Evolutionary conservation across 2,329 filamentous ascomycete species (phyloP), one percentile per base, ranked within the genome.

Genomic region (Neonectria hederae): DNA sequence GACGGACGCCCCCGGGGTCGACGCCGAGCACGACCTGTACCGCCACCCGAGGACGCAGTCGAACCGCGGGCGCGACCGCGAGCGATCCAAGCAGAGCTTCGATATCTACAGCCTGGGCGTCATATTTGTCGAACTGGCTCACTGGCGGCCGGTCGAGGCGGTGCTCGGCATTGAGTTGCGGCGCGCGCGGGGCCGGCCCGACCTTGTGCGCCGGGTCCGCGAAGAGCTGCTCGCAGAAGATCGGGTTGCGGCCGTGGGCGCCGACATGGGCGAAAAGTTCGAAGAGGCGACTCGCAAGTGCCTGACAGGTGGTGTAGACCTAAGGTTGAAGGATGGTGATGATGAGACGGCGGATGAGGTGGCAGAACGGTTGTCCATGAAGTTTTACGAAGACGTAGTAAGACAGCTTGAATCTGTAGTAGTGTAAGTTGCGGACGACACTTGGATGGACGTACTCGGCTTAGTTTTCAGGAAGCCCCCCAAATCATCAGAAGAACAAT

Each of bases 101-200:
- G 86, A 87, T 59, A 75, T 87, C 8, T 87, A 87, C 70, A 80
- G 80, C 21, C 76, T 87, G 0, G 85, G 86, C 3, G 76, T 87
- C 8, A 77, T 87, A 4, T 72, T 87, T 5, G 75, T 86, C 3
- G 85, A 88, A 70, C 79, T 87, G 5, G 84, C 83, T n/a, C 81
- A 83, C 65, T 87, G 85, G 84, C 73, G 76, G 48, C 76, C 81
- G 0, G 79, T 86, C 30, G 82, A 85, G 24, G 62, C 69, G 14
- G 77, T 86, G 4, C 62, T 86, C 5, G 66, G 61, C 0, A 80
- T 86, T 13, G 74, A 80, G 49, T 70, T 79, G 65, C 69, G 74
- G 67, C 70, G 70, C 66, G 65, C 72, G 26, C 74, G 72, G 7
- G 78, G 78, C 10, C 76, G 76, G 42, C 78, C 80, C 5, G 80